These are phyloP conservation scores for Glycine soja DNA, from an alignment of 306 rosid species.

Conservation along the genomic window DNA sequence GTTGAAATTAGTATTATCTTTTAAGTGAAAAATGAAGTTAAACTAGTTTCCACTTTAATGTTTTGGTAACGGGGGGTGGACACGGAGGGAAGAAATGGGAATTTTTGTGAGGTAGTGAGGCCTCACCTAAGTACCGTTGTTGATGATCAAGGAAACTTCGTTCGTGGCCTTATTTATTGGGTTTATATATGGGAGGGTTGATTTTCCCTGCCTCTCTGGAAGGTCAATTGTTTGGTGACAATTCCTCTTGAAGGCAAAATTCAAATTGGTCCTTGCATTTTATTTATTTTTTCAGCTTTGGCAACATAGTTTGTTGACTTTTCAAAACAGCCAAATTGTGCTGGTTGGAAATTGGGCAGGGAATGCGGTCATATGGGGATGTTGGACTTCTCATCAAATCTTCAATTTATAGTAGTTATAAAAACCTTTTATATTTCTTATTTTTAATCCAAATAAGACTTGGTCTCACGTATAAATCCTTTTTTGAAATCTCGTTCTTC, in stretches of 20 bases:
- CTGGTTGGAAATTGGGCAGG: conserved; percentile 39
- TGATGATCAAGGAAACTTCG: conserved; percentile 38
- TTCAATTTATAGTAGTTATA: not conserved
- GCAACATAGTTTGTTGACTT: conserved; percentile 51
- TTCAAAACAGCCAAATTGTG: conserved; percentile 38
- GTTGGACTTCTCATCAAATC: conserved; percentile 31
- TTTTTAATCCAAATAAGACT: not conserved
- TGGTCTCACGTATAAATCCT: conserved; percentile 9
- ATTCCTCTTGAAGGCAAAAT: conserved; percentile 32
- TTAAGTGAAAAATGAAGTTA: no score
- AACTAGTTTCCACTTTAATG: not conserved
- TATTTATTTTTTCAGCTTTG: conserved; percentile 37
- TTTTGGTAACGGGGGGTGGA: not conserved
- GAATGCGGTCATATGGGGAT: conserved; percentile 17
- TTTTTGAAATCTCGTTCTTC: not conserved
- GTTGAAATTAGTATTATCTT: not conserved
- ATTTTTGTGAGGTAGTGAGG: conserved; percentile 36
- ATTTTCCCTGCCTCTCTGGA: conserved; percentile 50
- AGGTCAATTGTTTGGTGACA: conserved; percentile 50
- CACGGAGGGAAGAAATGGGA: conserved; percentile 31
- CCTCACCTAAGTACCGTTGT: conserved; percentile 38
- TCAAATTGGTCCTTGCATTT: conserved; percentile 1
- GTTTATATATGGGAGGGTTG: conserved; percentile 19
- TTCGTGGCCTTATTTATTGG: conserved; percentile 2
- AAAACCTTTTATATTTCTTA: not conserved